Evolutionary conservation across 768 basidiomycete species (phyloP).

Genomic region (Flagelloscypha sp.): DNA sequence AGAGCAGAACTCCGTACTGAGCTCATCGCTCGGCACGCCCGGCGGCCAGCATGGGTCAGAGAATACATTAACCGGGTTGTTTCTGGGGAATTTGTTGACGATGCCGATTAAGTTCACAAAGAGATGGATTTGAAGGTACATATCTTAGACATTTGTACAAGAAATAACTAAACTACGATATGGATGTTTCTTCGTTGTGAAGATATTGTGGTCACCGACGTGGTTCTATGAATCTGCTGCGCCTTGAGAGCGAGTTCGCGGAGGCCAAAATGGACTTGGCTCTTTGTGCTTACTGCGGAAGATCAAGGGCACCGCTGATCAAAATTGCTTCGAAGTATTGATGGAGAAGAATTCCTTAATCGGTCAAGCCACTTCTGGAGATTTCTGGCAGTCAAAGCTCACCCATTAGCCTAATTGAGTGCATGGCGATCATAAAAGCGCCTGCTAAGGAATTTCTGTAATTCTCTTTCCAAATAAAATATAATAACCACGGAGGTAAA

Average conservation of each 20-base stretch:
- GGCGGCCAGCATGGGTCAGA: conserved; percentile 53
- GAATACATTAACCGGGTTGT: conserved; percentile 59
- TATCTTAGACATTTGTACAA: too few relatives aligned
- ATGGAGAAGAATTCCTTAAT: too few relatives aligned
- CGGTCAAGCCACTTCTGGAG: too few relatives aligned
- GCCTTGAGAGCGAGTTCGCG: background rate
- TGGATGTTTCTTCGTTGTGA: background rate
- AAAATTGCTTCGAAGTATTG: too few relatives aligned
- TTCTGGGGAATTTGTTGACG: conserved; percentile 62
- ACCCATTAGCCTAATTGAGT: too few relatives aligned
- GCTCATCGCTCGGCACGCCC: conserved; percentile 39
- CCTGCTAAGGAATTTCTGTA: too few relatives aligned
- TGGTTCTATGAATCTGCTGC: background rate
- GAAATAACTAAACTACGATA: background rate
- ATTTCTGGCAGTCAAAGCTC: too few relatives aligned
- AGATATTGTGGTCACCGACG: background rate
- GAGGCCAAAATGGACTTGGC: background rate
- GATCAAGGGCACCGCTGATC: too few relatives aligned
- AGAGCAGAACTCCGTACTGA: conserved; percentile 30
- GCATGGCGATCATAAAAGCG: too few relatives aligned
- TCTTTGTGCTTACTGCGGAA: background rate
- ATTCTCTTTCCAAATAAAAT: too few relatives aligned
- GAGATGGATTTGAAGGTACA: too few relatives aligned
- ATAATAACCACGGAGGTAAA: too few relatives aligned
- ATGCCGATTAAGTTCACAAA: conserved; percentile 33